Percentiles rank a stretch among this genome's conserved stretches.
Conservation (phyloP, 164 flowering plant genomes). For the Sextonia rubra region DNA sequence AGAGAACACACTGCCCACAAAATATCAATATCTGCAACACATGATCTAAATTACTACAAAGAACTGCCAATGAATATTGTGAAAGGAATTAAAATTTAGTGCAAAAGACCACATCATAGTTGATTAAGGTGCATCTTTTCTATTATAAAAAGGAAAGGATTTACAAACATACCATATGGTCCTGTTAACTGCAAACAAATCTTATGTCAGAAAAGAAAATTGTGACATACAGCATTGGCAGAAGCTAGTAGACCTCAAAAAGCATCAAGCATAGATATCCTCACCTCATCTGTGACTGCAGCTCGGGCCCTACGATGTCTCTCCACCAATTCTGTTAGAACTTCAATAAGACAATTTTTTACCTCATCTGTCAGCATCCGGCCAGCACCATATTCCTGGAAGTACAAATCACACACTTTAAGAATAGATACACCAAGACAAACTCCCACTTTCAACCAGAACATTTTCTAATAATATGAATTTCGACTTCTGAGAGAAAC, state of each 20-base stretch:
- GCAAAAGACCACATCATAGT: too few relatives aligned
- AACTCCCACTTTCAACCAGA: background rate
- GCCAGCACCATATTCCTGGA: conserved; percentile 82
- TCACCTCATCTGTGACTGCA: conserved; percentile 62
- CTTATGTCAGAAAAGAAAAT: too few relatives aligned
- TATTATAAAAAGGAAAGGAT: too few relatives aligned
- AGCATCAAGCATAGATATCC: background rate
- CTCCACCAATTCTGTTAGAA: conserved; percentile 75
- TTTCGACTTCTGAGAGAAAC: background rate
- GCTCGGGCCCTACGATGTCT: conserved; percentile 83
- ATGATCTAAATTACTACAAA: too few relatives aligned
- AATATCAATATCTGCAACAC: background rate
- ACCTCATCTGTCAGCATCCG: conserved; percentile 90
- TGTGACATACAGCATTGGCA: too few relatives aligned
- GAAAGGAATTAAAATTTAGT: too few relatives aligned
- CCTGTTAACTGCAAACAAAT: background rate
- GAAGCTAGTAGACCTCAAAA: background rate
- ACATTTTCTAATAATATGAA: background rate
- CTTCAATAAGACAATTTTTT: conserved; percentile 59
- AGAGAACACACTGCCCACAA: background rate
- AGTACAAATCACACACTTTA: background rate
- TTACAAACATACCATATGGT: background rate
- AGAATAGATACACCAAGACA: background rate
- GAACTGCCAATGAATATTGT: background rate
- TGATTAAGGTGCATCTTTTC: too few relatives aligned